Conservation (phyloP, 108 stramenopile genomes). For the Schizochytrium sp. region DNA sequence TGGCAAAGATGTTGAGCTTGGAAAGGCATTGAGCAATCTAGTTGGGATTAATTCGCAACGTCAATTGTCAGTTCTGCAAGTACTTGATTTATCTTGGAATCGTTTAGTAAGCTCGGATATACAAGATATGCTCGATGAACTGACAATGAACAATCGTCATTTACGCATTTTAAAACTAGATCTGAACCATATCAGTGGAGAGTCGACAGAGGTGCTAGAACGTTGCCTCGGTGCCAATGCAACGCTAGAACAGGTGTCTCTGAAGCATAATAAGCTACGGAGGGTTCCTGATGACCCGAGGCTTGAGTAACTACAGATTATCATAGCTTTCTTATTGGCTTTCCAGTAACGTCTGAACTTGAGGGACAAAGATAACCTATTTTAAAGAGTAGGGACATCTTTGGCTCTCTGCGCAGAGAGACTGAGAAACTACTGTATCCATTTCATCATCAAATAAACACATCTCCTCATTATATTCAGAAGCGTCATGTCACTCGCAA, state of each 20-base stretch:
- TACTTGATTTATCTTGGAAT: slow-evolving; percentile 8
- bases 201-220: not conserved
- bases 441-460: too few relatives aligned
- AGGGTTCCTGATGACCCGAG: not conserved
- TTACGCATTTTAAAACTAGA: not conserved
- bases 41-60: not conserved
- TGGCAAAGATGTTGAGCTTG: not conserved
- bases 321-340: too few relatives aligned
- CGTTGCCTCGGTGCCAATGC: not conserved
- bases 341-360: too few relatives aligned
- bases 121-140: not conserved
- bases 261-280: slow-evolving; percentile 4
- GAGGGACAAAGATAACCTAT: too few relatives aligned
- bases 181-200: not conserved
- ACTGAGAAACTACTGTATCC: too few relatives aligned
- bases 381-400: too few relatives aligned
- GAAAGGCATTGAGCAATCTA: not conserved
- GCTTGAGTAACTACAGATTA: too few relatives aligned
- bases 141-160: not conserved
- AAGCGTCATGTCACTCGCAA: too few relatives aligned
- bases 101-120: not conserved
- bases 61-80: not conserved
- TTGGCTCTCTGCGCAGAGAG: too few relatives aligned
- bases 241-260: not conserved
- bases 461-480: too few relatives aligned